phyloP scores from a whole-genome alignment of 1,284 basidiomycete genomes.

The Tylopilus orsonianus region DNA sequence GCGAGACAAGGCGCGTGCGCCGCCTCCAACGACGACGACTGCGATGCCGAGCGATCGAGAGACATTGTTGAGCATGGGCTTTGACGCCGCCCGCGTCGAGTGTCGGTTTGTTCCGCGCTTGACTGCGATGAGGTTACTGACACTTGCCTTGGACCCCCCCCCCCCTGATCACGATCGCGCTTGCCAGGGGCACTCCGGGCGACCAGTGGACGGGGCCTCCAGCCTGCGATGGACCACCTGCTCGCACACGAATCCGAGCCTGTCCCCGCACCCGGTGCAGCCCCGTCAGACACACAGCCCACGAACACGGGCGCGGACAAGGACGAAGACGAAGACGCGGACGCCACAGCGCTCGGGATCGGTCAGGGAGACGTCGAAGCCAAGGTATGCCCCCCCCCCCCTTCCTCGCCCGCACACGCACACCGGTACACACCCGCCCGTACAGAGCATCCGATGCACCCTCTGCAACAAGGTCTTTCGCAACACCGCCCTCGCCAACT shows the following conservation, averaged over 20 bases:
- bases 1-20: too few relatives aligned
- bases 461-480: conserved; percentile 86
- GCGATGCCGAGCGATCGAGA: conserved; percentile 71
- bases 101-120: conserved; percentile 59
- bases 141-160: too few relatives aligned
- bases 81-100: conserved; percentile 77
- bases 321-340: conserved; percentile 72
- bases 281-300: conserved; percentile 14
- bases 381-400: conserved; percentile 45
- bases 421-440: not conserved
- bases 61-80: conserved; percentile 84
- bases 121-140: not conserved
- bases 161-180: not conserved
- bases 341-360: conserved; percentile 53
- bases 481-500: conserved; percentile 87
- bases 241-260: conserved; percentile 75
- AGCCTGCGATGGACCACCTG: conserved; percentile 88
- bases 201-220: conserved; percentile 75
- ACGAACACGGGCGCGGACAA: conserved; percentile 62
- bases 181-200: conserved; percentile 79
- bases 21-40: too few relatives aligned
- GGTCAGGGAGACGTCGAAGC: conserved; percentile 46
- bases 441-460: conserved; percentile 76
- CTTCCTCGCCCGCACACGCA: not conserved
- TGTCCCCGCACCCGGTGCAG: conserved; percentile 61